These are phyloP conservation scores for Chenopodium berlandieri DNA, from an alignment of 148 eudicot species.

Conservation along the genomic window DNA sequence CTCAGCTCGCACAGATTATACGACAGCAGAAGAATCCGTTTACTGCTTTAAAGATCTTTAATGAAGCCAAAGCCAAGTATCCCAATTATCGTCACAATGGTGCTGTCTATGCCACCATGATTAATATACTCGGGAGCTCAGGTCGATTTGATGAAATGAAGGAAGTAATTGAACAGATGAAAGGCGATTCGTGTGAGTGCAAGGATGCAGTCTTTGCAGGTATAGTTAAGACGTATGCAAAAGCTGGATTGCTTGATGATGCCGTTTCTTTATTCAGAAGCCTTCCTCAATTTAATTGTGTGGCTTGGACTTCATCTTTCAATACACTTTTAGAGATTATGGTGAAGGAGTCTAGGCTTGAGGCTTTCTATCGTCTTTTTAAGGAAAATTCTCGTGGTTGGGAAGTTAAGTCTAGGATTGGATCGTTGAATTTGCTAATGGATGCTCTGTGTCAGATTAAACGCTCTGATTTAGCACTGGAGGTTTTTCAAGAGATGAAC, in stretches of 20 bases:
- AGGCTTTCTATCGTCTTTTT: slow-evolving; percentile 47
- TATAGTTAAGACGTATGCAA: slow-evolving; percentile 60
- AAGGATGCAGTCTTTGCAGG: slow-evolving; percentile 58
- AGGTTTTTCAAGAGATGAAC: slow-evolving; percentile 75
- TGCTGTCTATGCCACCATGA: slow-evolving; percentile 76
- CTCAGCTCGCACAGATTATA: slow-evolving; percentile 51
- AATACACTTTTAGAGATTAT: slow-evolving; percentile 70
- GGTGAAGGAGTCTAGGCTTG: slow-evolving; percentile 61
- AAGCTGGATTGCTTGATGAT: slow-evolving; percentile 61
- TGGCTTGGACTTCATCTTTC: slow-evolving; percentile 74
- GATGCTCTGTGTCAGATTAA: slow-evolving; percentile 53
- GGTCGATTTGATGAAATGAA: slow-evolving; percentile 64
- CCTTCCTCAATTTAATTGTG: slow-evolving; percentile 72
- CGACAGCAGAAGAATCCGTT: slow-evolving; percentile 51
- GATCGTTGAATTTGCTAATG: slow-evolving; percentile 66
- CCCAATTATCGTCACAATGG: slow-evolving; percentile 78
- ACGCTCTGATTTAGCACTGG: slow-evolving; percentile 69
- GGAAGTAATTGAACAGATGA: slow-evolving; percentile 66
- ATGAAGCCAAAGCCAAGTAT: slow-evolving; percentile 58
- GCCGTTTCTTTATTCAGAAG: slow-evolving; percentile 63
- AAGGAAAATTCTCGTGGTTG: slow-evolving; percentile 58
- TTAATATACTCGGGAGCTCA: slow-evolving; percentile 59
- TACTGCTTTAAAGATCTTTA: slow-evolving; percentile 52
- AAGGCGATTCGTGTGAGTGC: slow-evolving; percentile 72
- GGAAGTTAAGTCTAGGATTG: slow-evolving; percentile 71